A percentile compares a stretch with the other conserved stretches of the same genome.
These are phyloP conservation scores for Trichoderma gracile DNA, from an alignment of 2,329 filamentous ascomycete species.

Conservation along the genomic window DNA sequence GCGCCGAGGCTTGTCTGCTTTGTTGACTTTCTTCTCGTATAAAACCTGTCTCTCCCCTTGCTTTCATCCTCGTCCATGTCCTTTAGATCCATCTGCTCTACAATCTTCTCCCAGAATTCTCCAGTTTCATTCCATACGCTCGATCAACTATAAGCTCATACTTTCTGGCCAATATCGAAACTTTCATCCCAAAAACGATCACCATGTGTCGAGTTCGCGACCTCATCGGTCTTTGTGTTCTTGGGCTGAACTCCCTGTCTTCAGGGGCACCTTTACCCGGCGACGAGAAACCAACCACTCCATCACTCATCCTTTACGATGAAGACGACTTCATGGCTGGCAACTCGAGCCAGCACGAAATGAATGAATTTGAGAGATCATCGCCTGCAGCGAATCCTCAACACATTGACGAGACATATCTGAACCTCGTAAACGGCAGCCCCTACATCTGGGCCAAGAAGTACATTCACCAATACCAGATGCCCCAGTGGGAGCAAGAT, in stretches of 20 bases:
- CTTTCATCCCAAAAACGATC: background rate
- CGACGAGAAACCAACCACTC: background rate
- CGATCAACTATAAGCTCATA: too few species aligned
- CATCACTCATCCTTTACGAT: too few species aligned
- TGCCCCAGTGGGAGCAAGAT: slow-evolving; percentile 27
- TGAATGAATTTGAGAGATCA: background rate
- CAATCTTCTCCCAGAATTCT: too few species aligned
- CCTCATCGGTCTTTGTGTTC: background rate
- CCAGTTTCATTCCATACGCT: too few species aligned
- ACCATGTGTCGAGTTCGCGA: background rate
- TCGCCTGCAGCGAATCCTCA: background rate
- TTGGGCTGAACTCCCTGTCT: background rate
- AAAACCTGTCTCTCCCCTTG: too few species aligned
- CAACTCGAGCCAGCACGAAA: background rate
- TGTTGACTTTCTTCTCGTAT: too few species aligned
- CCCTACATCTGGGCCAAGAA: slow-evolving; percentile 36
- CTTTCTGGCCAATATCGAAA: too few species aligned
- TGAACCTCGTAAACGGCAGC: slow-evolving; percentile 39
- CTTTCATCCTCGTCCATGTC: too few species aligned
- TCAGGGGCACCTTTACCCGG: background rate
- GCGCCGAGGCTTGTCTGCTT: too few species aligned
- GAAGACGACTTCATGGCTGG: background rate
- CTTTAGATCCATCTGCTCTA: too few species aligned
- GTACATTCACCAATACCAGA: slow-evolving; percentile 30
- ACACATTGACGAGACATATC: slow-evolving; percentile 25